Evolutionary conservation across 2,329 filamentous ascomycete genomes (phyloP), one percentile per base, ranked within the genome.

Genomic region (Xylaria sp.): DNA sequence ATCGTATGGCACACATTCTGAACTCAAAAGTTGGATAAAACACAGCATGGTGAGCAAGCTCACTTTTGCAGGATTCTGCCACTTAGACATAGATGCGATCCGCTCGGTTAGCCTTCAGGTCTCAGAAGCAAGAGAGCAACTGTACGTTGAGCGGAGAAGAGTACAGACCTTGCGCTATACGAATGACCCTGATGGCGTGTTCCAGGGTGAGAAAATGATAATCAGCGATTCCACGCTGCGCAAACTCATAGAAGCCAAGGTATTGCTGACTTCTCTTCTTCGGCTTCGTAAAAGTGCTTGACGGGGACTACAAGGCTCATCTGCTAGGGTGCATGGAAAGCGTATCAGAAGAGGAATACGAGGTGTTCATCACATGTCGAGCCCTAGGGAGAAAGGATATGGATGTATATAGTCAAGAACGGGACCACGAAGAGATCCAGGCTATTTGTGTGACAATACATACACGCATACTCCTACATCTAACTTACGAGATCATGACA

Each of bases 71-170:
- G 73, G 74, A 50, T 75, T 78, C 66, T 73, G 72, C 37, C 64
- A 56, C 9, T 58, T 77, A 10, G 73, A 76, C 50, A 68, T 72
- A 9, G 71, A 72, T 32, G 73, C 73, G 2, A 72, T 78, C 18
- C 69, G 71, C 9, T 77, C 75, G 2, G 59, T 76, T 13, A 70
- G 56, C 15, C 34, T 71, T 7, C 72, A 74, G 32, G 71, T 78
- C 25, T 72, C 73, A 41, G 69, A 76, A 51, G 67, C 73, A 8
- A 61, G 57, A 23, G 71, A 74, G 13, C 46, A 72, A 18, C 25
- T 78, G 9, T 65, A 63, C n/a, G 56, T 61, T 6, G 69, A 72
- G 34, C 58, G 65, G 2, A 12, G 3, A 37, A 63, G 54, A 32
- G 51, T 50, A 15, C 39, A 60, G 2, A 25, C 41, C 12, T 20